Base-by-base conservation (phyloP, 345 rosid species). In the Lagerstroemia speciosa region DNA sequence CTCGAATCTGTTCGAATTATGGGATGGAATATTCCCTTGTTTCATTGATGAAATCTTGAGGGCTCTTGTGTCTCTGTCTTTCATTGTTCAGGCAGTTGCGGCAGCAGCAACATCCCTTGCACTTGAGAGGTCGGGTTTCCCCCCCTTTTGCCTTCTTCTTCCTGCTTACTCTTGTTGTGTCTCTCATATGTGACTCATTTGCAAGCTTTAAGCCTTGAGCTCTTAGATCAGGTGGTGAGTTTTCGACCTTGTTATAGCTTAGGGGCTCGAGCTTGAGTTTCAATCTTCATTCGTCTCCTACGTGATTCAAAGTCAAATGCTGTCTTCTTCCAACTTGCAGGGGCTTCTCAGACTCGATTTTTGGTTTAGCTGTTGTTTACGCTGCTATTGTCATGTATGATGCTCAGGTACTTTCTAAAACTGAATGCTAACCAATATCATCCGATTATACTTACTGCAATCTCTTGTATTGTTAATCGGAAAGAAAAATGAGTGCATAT, bases 371-470 rank as follows among this genome's bases (percentile, higher is more conserved):
- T 3, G 73, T 89, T 65, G 93, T 93, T 65, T 89, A 93, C 68
- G 98, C 98, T 57, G 80, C 82, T 67, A 91, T 90, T 73, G 72
- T 90, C 86, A 90, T 88, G 97, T 90, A 93, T 72, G 98, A 90
- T 71, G 87, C 97, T 24, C 96, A 87, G 93, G 98, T 88, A 77
- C 71, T 22, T 11, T 17, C 33, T 41, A 33, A 30, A 19, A 27
- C 34, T 30, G 17, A 27, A 30, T 1, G 14, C 31, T 0, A 8
- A 55, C 31, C 2, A 24, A 55, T 24, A 55, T 26, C 30, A 9
- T 24, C 30, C 24, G 12, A 55, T 24, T 14, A 5, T 6, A 22
- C 11, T 55, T 9, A 24, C 61, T 24, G 31, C 19, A 41, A 15
- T 9, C 17, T 41, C 46, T 41, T 41, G 19, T 19, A 17, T 12